Base-by-base conservation (phyloP, 2,329 filamentous ascomycete species). In the Bipolaris gigantea region DNA sequence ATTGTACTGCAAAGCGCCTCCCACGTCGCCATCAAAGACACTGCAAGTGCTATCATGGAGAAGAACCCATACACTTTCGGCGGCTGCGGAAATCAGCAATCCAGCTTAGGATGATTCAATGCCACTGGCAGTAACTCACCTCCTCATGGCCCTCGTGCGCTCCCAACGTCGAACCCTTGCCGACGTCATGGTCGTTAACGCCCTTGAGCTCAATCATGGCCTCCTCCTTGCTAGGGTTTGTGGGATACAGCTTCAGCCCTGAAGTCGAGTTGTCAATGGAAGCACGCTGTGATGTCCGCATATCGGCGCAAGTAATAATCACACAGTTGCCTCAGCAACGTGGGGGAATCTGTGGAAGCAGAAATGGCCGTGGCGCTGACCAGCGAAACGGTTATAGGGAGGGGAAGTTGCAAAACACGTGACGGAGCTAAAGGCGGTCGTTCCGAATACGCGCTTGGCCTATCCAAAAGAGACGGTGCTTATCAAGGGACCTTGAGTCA, bases 1-100 rank as follows among this genome's bases (percentile, higher is more conserved):
- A 55, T 55, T 18, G 52, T 55, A 42, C 39, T 32, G 15, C 48
- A 30, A 18, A 55, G 47, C 13, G 52, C 52, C 27, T 55, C 52
- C 52, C 52, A 55, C 35, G 52, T 55, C 15, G 52, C 52, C 25
- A 55, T 55, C 36, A 55, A 15, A 33, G 52, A 55, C 2, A 43
- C 45, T 5, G 49, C 49, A 15, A 43, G 45, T 15, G 49, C 45
- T 4, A 51, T 51, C 15, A 51, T 43, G 27, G 49, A 51, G n/a
- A 51, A 47, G 15, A 51, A 25, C 9, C 38, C 38, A 9, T 40
- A 40, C 18, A 40, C 38, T 40, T 40, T 40, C 11, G 38, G 38
- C 13, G 38, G 38, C 63, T 61, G 36, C 59, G 62, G 19, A 40
- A 30, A 36, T 40, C 47, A 33, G 21, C 15, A 34, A 34, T 25